Evolutionary conservation across 306 rosid species (phyloP).

Genomic region (Sesbania bispinosa): DNA sequence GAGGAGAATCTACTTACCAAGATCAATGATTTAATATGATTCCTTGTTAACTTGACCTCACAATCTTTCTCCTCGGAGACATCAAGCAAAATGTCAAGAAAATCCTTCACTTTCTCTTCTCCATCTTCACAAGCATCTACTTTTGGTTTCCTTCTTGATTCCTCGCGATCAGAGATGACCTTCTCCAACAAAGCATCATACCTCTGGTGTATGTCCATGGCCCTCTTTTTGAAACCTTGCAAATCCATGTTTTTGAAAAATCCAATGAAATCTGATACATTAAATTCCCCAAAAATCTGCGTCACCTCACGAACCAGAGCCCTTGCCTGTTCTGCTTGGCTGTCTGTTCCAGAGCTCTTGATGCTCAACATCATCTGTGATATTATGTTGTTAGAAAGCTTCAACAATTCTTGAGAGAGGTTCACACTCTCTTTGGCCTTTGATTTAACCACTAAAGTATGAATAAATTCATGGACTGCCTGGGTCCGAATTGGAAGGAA

Average conservation of each 20-base stretch:
- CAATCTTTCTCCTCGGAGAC: not conserved
- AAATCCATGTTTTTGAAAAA: not conserved
- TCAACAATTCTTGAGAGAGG: conserved; percentile 28
- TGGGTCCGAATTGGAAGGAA: conserved; percentile 21
- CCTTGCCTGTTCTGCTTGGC: conserved; percentile 26
- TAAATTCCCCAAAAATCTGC: conserved; percentile 28
- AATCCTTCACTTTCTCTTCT: conserved; percentile 30
- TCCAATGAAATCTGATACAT: conserved; percentile 22
- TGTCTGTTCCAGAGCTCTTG: conserved; percentile 22
- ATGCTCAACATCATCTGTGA: conserved; percentile 47
- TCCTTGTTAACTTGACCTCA: not conserved
- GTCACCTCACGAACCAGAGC: conserved; percentile 37
- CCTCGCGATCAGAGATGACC: conserved; percentile 39
- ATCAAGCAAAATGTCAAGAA: conserved; percentile 39
- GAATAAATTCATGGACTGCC: conserved; percentile 16
- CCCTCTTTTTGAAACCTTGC: conserved; percentile 19
- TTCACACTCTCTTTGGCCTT: conserved; percentile 22
- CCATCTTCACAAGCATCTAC: not conserved
- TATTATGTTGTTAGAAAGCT: conserved; percentile 38
- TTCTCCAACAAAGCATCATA: conserved; percentile 44
- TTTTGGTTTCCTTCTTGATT: not conserved
- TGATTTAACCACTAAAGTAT: not conserved
- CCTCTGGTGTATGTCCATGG: conserved; percentile 29
- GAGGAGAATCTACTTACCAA: conserved; percentile 28
- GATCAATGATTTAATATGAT: conserved; percentile 6